These are phyloP conservation scores for Boechera divaricarpa DNA, from an alignment of 345 rosid species.

Conservation along the genomic window DNA sequence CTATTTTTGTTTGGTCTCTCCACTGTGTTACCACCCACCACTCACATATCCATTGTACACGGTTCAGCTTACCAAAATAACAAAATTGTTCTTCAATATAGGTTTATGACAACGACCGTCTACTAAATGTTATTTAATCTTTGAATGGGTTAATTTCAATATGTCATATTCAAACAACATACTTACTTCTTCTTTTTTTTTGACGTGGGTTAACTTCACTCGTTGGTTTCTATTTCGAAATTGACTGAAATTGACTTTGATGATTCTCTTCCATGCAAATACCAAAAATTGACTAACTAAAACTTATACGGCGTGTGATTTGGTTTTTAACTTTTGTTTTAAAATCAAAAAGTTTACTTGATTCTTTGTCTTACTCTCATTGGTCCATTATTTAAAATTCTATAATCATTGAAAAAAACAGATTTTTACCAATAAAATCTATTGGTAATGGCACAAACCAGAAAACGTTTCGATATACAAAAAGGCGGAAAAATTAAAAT, in stretches of 20 bases:
- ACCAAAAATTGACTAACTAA: conserved; percentile 42
- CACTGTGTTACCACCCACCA: conserved; percentile 45
- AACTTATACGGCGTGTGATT: conserved; percentile 35
- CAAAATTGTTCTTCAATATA: conserved; percentile 8
- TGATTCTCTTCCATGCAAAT: conserved; percentile 48
- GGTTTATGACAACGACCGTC: conserved; percentile 34
- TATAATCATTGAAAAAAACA: conserved; percentile 23
- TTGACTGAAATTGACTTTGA: conserved; percentile 41
- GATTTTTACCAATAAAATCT: conserved; percentile 22
- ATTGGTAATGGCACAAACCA: conserved; percentile 24
- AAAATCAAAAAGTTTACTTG: conserved; percentile 26
- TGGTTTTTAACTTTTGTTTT: conserved; percentile 28
- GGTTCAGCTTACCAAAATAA: conserved; percentile 41
- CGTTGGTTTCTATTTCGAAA: conserved; percentile 42
- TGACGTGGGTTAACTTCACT: conserved; percentile 45
- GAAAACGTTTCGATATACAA: conserved; percentile 2
- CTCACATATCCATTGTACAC: conserved; percentile 37
- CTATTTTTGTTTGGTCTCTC: conserved; percentile 47
- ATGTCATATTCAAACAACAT: conserved; percentile 31
- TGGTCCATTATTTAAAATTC: conserved; percentile 23
- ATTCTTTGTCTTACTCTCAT: conserved; percentile 36
- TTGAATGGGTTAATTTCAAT: background rate
- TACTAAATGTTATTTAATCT: conserved; percentile 26
- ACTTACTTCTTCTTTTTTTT: background rate
- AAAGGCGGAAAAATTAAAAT: background rate